Percentiles rank a stretch among this genome's conserved stretches.
Evolutionary conservation across 495 filamentous ascomycete genomes (phyloP).

Genomic region (Filosporella fistucella): DNA sequence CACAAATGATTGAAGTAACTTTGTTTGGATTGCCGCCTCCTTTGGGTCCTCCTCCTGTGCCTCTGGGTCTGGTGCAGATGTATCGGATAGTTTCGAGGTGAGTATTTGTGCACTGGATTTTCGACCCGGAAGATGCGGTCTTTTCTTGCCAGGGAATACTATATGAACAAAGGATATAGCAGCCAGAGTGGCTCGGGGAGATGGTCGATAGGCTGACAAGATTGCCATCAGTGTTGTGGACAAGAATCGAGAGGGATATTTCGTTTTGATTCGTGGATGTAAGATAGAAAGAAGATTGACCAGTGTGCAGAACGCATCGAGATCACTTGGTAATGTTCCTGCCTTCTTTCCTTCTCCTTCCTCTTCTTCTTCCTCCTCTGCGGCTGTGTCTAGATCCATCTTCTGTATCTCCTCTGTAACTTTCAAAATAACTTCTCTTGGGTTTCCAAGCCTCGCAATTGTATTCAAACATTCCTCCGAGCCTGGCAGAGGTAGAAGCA

Average conservation of each 20-base stretch:
- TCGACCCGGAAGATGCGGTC: slow-evolving; percentile 71
- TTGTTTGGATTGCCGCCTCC: slow-evolving; percentile 58
- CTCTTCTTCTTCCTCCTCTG: slow-evolving; percentile 28
- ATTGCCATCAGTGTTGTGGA: slow-evolving; percentile 82
- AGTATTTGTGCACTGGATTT: slow-evolving; percentile 41
- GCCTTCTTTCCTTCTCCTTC: slow-evolving; percentile 22
- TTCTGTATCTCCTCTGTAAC: slow-evolving; percentile 52
- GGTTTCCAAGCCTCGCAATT: slow-evolving; percentile 79
- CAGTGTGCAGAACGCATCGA: slow-evolving; percentile 66
- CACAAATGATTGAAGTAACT: slow-evolving; percentile 78
- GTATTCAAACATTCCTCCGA: slow-evolving; percentile 72
- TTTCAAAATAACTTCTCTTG: slow-evolving; percentile 88
- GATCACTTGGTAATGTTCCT: slow-evolving; percentile 6
- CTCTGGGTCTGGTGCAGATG: slow-evolving; percentile 74
- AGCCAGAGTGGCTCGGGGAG: slow-evolving; percentile 64
- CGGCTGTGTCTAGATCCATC: slow-evolving; percentile 49
- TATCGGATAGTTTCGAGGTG: neutral
- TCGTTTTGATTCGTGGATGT: slow-evolving; percentile 83
- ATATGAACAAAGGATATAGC: slow-evolving; percentile 72
- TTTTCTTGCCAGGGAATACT: slow-evolving; percentile 63
- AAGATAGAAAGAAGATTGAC: slow-evolving; percentile 79
- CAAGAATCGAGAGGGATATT: slow-evolving; percentile 87
- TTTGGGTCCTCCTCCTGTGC: slow-evolving; percentile 56
- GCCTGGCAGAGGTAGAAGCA: slow-evolving; percentile 73
- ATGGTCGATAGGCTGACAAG: slow-evolving; percentile 60